Evolutionary conservation across 2,329 filamentous ascomycete genomes (phyloP).

Genomic region (Nemania serpens): DNA sequence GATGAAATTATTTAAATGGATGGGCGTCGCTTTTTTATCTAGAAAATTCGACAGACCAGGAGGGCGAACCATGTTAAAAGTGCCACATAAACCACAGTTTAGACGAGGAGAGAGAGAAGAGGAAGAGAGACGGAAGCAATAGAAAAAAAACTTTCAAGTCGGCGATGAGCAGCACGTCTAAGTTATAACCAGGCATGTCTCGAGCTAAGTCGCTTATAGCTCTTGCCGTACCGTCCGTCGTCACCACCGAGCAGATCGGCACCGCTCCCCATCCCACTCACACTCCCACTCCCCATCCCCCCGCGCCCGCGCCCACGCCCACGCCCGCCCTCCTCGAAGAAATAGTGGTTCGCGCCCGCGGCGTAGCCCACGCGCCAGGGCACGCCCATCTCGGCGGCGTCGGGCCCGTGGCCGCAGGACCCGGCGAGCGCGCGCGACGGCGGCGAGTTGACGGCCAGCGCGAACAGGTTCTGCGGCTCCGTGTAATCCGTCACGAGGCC

Average conservation of each 20-base stretch:
- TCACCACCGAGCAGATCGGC: neutral
- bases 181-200: slow-evolving; percentile 30
- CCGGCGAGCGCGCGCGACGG: slow-evolving; percentile 34
- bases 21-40: no score
- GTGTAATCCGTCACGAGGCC: slow-evolving; percentile 75
- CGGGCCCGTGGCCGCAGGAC: slow-evolving; percentile 37
- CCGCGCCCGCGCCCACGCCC: neutral
- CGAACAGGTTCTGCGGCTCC: slow-evolving; percentile 76
- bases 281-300: no score
- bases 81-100: no score
- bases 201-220: slow-evolving; percentile 35
- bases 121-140: no score
- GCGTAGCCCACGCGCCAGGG: slow-evolving; percentile 37
- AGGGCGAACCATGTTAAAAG: no score
- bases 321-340: slow-evolving; percentile 32
- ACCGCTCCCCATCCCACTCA: neutral
- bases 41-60: no score
- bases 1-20: no score
- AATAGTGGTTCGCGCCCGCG: slow-evolving; percentile 37
- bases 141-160: no score
- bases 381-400: slow-evolving; percentile 28
- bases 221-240: slow-evolving; percentile 18
- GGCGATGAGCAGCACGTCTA: no score
- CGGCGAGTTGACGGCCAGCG: slow-evolving; percentile 66
- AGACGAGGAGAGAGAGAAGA: no score